Base-by-base conservation (phyloP, 495 filamentous ascomycete genomes). In the Penicillium angulare region DNA sequence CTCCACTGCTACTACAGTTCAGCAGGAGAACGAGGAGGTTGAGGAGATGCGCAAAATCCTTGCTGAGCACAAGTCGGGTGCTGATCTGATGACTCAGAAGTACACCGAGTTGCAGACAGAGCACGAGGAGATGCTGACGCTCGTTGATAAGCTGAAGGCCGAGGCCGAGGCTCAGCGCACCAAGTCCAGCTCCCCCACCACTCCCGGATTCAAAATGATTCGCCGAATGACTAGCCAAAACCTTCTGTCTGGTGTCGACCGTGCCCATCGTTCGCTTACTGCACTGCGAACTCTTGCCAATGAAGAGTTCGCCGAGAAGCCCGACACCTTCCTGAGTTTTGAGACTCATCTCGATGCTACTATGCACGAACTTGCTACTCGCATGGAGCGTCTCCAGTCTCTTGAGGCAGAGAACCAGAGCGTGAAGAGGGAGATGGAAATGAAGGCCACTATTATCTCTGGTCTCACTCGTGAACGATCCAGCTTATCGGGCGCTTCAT, bases 221-320 rank as follows among this genome's bases (percentile, higher is more conserved):
- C 88, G 91, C 44, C 85, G 92, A 53, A 96, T 96, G 72, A 95
- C 91, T 15, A 96, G 89, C 61, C 92, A 97, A 66, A 95, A 90
- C 47, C 74, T 96, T 40, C 83, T 95, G 68, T 69, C 67, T 2
- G 84, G 86, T 42, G 86, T 93, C 49, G 93, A 97, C 66, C 87
- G 92, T 47, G 91, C 92, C 17, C 91, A 95, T 56, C 85, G 93
- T 26, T 92, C 91, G n/a, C 87, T 96, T 54, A 88, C 87, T 8
- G 87, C 89, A 17, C 80, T 98, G 41, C 86, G 90, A 36, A 93
- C 89, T 52, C 85, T 98, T 53, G 93, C 89, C 5, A 69, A 79
- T 2, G 90, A 97, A 56, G 86, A 92, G 56, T 88, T 98, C 57
- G 88, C 91, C 42, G 68, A 81, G 12, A 76, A 87, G 42, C 89